These are phyloP conservation scores for Lippia alba DNA, from an alignment of 305 asterid genomes.

Conservation along the genomic window DNA sequence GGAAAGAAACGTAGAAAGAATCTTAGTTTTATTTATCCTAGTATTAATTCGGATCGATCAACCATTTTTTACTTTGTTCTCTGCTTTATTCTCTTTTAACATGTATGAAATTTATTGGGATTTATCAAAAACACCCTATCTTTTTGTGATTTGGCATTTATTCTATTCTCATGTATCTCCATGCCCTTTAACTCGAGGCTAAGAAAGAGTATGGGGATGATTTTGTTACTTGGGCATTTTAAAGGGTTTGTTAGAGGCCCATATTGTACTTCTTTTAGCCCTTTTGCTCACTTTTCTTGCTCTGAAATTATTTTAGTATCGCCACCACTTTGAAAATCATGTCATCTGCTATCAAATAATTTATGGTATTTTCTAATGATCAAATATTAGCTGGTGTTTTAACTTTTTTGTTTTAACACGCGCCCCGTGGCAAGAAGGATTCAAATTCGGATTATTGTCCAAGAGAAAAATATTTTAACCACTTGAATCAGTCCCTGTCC, in stretches of 20 bases:
- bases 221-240: slow-evolving; percentile 16
- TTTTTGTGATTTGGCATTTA: slow-evolving; percentile 29
- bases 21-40: slow-evolving; percentile 10
- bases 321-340: neutral
- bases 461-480: too few relatives aligned
- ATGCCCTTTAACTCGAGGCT: slow-evolving; percentile 27
- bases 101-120: slow-evolving; percentile 35
- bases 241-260: neutral
- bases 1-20: slow-evolving; percentile 18
- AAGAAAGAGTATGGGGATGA: slow-evolving; percentile 13
- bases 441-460: too few relatives aligned
- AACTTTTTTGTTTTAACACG: too few relatives aligned
- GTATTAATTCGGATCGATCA: slow-evolving; percentile 21
- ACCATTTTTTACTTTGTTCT: slow-evolving; percentile 28
- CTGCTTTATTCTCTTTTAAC: neutral
- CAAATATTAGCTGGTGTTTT: too few relatives aligned
- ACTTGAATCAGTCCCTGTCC: too few relatives aligned
- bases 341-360: too few relatives aligned
- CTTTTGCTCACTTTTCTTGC: neutral
- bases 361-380: too few relatives aligned
- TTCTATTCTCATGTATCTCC: slow-evolving; percentile 26
- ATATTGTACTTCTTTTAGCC: neutral
- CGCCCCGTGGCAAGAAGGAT: too few relatives aligned
- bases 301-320: too few relatives aligned
- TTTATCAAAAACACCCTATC: slow-evolving; percentile 19